Evolutionary conservation across 441 rosid species (phyloP), one percentile per base, ranked within the genome.

Genomic region (Macaranga tanarius): DNA sequence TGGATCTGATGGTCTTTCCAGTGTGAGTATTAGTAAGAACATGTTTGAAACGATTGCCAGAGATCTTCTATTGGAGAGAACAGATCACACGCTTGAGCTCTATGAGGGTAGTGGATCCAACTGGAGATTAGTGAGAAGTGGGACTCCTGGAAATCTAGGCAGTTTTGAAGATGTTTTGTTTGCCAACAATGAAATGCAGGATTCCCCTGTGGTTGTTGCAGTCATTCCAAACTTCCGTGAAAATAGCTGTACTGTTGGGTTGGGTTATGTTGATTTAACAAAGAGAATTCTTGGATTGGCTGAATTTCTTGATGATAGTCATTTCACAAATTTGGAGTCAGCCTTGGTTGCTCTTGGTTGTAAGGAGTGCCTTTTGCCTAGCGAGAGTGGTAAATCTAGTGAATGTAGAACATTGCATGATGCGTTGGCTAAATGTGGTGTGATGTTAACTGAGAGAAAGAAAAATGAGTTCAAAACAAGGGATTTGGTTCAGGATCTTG

Each of bases 141-240:
- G 90, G 63, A 90, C 94, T 77, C 99, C 98, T 73, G 99, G 98
- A 75, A 93, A 91, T 86, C 82, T 95, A 15, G 95, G 98, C 15
- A 89, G 93, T 81, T 95, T 93, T 80, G 99, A 95, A 83, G 99
- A 95, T 85, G 84, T 95, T 83, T 78, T 95, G 62, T 95, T 95
- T 83, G 92, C 97, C 65, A 95, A 90, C 87, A 85, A 89, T 75
- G 99, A 95, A 69, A 95, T 95, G 99, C 94, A 87, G 85, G 98
- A 91, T 77, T 82, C 97, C 10, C 99, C 99, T 55, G 97, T 86
- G 69, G 83, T 91, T 34, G 91, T 89, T 74, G 89, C 99, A 54
- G 71, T 95, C 66, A 73, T 82, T 65, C 91, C 86, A 7, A 91
- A 75, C 72, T 87, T 89, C 65, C 93, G 83, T 64, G 95, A 91